phyloP scores from a whole-genome alignment of 208 protist species.

The Crithidia bombi region DNA sequence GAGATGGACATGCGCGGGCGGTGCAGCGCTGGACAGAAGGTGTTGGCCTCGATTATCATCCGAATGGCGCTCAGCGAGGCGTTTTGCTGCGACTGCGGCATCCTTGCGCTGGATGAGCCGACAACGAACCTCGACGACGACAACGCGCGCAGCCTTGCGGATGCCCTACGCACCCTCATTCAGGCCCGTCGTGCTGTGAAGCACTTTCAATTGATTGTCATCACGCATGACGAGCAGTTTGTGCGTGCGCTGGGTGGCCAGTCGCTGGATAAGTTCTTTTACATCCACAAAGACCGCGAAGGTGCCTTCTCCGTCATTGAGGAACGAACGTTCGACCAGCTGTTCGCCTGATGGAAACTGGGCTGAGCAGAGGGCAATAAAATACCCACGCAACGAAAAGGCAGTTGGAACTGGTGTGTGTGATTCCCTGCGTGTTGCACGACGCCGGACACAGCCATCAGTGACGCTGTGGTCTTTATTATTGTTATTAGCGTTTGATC shows the following conservation, averaged over 20 bases:
- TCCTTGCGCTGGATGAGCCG: conserved; percentile 99
- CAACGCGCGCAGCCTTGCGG: conserved; percentile 87
- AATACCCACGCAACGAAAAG: no score
- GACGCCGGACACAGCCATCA: no score
- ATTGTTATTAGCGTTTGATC: no score
- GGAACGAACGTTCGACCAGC: conserved; percentile 85
- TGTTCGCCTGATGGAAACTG: conserved; percentile 57
- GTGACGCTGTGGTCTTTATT: no score
- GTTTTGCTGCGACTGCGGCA: conserved; percentile 99
- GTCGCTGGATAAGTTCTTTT: conserved; percentile 87
- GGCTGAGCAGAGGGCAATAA: neutral
- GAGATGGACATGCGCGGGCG: conserved; percentile 99
- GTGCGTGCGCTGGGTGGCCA: conserved; percentile 88
- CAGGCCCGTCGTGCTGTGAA: conserved; percentile 71
- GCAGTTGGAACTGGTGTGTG: no score
- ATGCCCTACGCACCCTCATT: conserved; percentile 85
- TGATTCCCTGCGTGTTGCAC: no score
- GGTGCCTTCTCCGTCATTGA: conserved; percentile 91
- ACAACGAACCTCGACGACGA: conserved; percentile 99
- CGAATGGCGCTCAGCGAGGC: conserved; percentile 98
- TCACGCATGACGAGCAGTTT: conserved; percentile 99
- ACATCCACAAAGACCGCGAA: conserved; percentile 90
- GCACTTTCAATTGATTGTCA: conserved; percentile 99
- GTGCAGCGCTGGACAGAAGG: conserved; percentile 98
- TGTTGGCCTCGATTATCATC: conserved; percentile 99